Base-by-base conservation (phyloP, 2,329 filamentous ascomycete species). In the Teratosphaeria viscida region DNA sequence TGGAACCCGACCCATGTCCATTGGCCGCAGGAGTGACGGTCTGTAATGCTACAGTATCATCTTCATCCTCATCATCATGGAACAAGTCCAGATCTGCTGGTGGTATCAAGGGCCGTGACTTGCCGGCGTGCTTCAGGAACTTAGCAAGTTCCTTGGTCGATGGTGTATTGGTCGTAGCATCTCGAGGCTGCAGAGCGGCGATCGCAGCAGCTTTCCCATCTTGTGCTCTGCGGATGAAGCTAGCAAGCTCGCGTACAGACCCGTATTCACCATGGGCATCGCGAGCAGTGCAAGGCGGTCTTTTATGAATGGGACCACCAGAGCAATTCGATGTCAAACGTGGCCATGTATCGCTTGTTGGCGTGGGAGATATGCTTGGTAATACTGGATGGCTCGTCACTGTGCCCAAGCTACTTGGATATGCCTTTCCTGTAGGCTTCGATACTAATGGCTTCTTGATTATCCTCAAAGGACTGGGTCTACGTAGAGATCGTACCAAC, bases 251-350 rank as follows among this genome's bases (percentile, higher is more conserved):
- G 7, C 47, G 34, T 7, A 58, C 54, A 16, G 59, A 60, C 19
- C 52, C 57, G 37, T 60, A 54, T 8, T 60, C 56, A 19, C 60
- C 62, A 11, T 56, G 55, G n/a, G 62, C 57, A 52, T 61, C 62
- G 19, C 62, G 62, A 7, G 62, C 47, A 29, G 56, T 47, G 27
- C 55, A 59, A 3, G 60, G 60, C 23, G 57, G 57, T 19, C 12
- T 29, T n/a, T 39, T 39, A 8, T 53, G 56, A 3, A 2, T 23
- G n/a, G 43, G 43, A n/a, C 43, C n/a, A 19, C 43, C n/a, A 19
- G n/a, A 23, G 2, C 8, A 5, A 23, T 49, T 49, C 43, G n/a
- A n/a, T 19, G n/a, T 49, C 43, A 5, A 23, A n/a, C 16, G 19
- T 1, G 43, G n/a, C 43, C 43, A 49, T 19, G 43, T 49, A 8